Base-by-base conservation (phyloP, 805 yeast genomes). In the Scheffersomyces amazonensis region DNA sequence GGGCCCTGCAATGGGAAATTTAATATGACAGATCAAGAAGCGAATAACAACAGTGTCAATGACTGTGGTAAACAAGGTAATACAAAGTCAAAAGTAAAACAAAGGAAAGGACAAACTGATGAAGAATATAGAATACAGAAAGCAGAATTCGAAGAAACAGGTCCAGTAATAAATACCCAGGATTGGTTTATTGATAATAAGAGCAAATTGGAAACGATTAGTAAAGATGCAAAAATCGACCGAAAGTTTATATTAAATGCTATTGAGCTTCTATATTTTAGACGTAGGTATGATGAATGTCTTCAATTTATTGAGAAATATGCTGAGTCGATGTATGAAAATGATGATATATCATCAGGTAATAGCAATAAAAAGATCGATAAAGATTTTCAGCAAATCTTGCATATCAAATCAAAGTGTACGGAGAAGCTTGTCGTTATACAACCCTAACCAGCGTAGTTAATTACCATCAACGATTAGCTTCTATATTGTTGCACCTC, bases 101-200 rank as follows among this genome's bases (percentile, higher is more conserved):
- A 32, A 13, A 72, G 96, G 30, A 87, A 84, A 49, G 81, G 80
- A 0, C 96, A 88, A 53, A 52, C 83, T 0, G 80, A 78, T 30
- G 90, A 81, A 37, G 84, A 76, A 40, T 88, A 63, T 46, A 60
- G 53, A 23, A 52, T 42, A 7, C 91, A 88, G 56, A 62, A 65
- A 43, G 44, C 45, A 2, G 75, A 71, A 49, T 87, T 78, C 52
- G 60, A 58, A 44, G 34, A 48, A 0, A 53, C 64, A 0, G 95
- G 95, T 0, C 93, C 95, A 0, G 61, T 66, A 1, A 50, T 75
- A 15, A 76, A 78, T 38, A 72, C 73, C 0, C 53, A 57, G 3
- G 51, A 59, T 31, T 73, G 80, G 77, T 60, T 76, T 3, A 62
- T 52, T 16, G 37, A 49, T 0, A 46, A 36, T 1, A 35, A 64